Base-by-base conservation (phyloP, 2,329 filamentous ascomycete species). In the Fusarium neocosmosporiellum region DNA sequence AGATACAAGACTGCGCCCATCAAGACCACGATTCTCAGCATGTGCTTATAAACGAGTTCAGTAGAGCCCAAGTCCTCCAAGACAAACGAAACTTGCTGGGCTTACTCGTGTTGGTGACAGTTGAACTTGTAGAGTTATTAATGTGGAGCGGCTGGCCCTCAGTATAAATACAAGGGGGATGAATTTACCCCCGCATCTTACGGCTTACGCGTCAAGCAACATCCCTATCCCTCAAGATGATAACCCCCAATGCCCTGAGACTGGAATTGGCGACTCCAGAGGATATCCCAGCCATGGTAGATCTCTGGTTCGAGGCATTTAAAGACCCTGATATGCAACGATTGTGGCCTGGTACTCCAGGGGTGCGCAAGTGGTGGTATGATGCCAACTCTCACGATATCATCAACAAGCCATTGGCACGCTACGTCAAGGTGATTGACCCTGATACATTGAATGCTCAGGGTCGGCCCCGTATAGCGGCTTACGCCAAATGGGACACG, bases 401-500 rank as follows among this genome's bases (percentile, higher is more conserved):
- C 13, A 14, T 46, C 16, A 62, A 71, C 11, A 75, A 75, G 16
- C 55, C 72, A 20, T 69, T 66, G 41, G 72, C 75, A 37, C 69
- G 63, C 22, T 75, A 75, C 43, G 33, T 73, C 29, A 75, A 75
- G 37, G 43, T 75, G 5, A 18, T 75, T 48, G 72, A 75, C 14
- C 61, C 63, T 24, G 37, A 54, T 16, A 63, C 70, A 1, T 39
- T 24, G 31, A 70, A 75, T 16, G 10, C 8, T 5, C n/a, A 31
- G 2, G 72, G 72, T 2, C 46, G 60, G 5, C 36, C 46, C 0
- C 70, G 72, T 2, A 71, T 75, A 64, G 72, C 62, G 3, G 72
- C 70, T 7, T 75, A 66, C 33, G 72, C 72, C 0, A 75, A 75
- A 46, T 75, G 72, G 72, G 72, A 75, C 46, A 61, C 63, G 2